Evolutionary conservation across 2,329 filamentous ascomycete species (phyloP), one percentile per base, ranked within the genome.

Genomic region (Trichoderma koningii): DNA sequence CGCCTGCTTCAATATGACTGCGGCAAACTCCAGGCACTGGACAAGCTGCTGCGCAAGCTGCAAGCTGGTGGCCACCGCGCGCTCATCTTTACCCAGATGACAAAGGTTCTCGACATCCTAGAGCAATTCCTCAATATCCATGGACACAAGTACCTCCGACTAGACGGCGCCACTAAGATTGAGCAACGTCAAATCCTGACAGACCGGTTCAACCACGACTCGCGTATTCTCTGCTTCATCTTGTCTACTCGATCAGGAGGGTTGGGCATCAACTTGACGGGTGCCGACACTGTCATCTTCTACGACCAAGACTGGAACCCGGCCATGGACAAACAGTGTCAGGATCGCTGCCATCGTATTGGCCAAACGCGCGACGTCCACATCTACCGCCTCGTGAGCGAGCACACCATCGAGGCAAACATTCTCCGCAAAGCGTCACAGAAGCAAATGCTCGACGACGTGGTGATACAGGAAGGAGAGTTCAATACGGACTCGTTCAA

Each of bases 241-340:
- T 80, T 99, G 5, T 98, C 94, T 0, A 97, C 93, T 56, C 88
- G 95, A 65, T 97, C 95, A 0, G 95, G 95, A 70, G 95, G 95
- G 63, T 82, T 99, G 0, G 95, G 95, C 65, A 96, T 99, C 80
- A 99, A 99, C 72, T 83, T 99, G 50, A 98, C 94, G 0, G 95
- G 95, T 55, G 95, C 95, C 5, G 95, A 98, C 76, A 97, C 93
- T 0, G 95, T 99, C 72, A 97, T 99, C 70, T 99, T 99, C 77
- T 99, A 98, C 78, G 95, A 99, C 73, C 88, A 98, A 66, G 95
- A 99, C 75, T 99, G 96, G 96, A 99, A 99, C 72, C 95, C 95
- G 0, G 95, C 96, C 59, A 99, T 99, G 95, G 95, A 99, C 80
- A 97, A 97, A 77, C 95, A 99, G 77, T 99, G 95, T 73, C 96